Evolutionary conservation across 495 filamentous ascomycete species (phyloP).

Genomic region (Penicillium egyptiacum): DNA sequence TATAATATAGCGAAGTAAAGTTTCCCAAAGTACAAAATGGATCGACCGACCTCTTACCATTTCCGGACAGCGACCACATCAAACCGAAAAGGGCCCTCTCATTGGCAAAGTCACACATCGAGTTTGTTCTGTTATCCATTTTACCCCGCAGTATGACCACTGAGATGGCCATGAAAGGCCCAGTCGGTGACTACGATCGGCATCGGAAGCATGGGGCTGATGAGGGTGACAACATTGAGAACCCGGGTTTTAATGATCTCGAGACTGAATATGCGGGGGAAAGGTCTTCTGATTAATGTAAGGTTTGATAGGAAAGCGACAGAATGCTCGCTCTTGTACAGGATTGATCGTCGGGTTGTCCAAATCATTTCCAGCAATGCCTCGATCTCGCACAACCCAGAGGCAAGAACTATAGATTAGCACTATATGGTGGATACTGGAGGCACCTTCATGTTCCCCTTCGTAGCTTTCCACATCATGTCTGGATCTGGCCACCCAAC

Average conservation of each 20-base stretch:
- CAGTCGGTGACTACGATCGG: constrained; percentile 11
- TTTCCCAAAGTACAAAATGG: neutral
- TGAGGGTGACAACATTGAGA: neutral
- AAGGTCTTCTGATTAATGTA: neutral
- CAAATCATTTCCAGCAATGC: too few species aligned
- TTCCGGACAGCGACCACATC: neutral
- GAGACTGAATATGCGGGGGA: neutral
- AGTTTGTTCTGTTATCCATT: neutral
- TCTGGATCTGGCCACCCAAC: too few species aligned
- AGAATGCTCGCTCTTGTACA: too few species aligned
- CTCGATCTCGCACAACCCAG: too few species aligned
- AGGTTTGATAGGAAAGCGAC: neutral
- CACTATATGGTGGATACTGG: too few species aligned
- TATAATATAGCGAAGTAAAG: neutral
- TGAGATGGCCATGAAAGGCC: neutral
- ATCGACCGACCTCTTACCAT: neutral
- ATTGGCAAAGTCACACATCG: neutral
- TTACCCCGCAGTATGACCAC: neutral
- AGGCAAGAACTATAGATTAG: too few species aligned
- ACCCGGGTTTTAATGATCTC: neutral
- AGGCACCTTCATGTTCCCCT: too few species aligned
- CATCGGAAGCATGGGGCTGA: neutral
- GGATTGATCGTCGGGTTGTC: too few species aligned
- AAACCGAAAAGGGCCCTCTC: neutral
- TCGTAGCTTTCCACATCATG: too few species aligned